Percentiles rank a stretch among this genome's conserved stretches.
These are phyloP conservation scores for Aureobasidium sp. DNA, from an alignment of 2,329 filamentous ascomycete genomes.

Conservation along the genomic window DNA sequence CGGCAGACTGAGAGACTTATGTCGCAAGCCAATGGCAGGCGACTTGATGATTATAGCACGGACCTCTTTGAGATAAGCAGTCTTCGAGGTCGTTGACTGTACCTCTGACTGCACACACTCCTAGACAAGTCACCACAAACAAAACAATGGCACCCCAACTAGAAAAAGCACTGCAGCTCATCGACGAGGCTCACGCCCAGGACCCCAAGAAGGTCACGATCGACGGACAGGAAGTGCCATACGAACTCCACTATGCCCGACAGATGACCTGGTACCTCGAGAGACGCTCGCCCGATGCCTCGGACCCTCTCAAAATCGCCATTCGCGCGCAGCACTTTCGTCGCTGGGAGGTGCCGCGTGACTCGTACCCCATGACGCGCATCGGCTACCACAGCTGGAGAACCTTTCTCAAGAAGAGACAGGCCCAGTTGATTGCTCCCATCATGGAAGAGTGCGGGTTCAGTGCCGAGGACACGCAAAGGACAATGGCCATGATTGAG, in stretches of 20 bases:
- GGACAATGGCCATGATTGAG: conserved; percentile 64
- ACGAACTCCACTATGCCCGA: conserved; percentile 75
- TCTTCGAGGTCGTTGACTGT: neutral
- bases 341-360: conserved; percentile 75
- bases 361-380: conserved; percentile 65
- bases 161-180: conserved; percentile 52
- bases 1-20: neutral
- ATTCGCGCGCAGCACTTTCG: conserved; percentile 80
- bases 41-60: conserved; percentile 2
- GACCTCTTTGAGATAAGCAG: conserved; percentile 12
- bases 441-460: conserved; percentile 51
- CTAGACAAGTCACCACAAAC: neutral
- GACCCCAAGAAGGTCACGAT: conserved; percentile 55
- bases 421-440: conserved; percentile 53
- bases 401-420: conserved; percentile 63
- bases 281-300: conserved; percentile 53
- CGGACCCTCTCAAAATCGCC: conserved; percentile 63
- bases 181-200: conserved; percentile 64
- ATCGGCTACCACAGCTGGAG: conserved; percentile 77
- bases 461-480: conserved; percentile 47
- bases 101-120: neutral
- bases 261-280: conserved; percentile 72
- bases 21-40: neutral
- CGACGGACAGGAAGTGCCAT: conserved; percentile 49
- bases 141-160: conserved; percentile 23